These are phyloP conservation scores for Aspergillus sp. DNA, from an alignment of 2,329 filamentous ascomycete genomes.

Conservation along the genomic window DNA sequence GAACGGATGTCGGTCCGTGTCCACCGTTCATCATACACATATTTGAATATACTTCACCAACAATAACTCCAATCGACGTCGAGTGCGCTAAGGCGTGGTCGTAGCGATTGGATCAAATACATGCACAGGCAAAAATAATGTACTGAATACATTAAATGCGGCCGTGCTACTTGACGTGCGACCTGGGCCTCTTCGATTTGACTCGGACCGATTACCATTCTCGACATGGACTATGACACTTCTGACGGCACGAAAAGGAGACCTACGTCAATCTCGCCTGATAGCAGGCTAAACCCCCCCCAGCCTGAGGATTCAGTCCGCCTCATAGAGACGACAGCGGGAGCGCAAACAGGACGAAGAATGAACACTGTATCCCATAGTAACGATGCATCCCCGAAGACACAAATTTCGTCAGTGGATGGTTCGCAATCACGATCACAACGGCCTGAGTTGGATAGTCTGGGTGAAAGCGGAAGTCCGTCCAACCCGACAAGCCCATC, in stretches of 20 bases:
- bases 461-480: neutral
- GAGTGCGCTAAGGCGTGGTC: neutral
- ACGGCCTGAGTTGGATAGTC: neutral
- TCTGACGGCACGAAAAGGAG: constrained; percentile 24
- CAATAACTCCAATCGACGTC: neutral
- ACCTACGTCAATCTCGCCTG: constrained; percentile 17
- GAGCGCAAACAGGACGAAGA: constrained; percentile 7
- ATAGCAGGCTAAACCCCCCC: constrained; percentile 12
- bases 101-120: neutral
- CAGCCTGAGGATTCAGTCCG: constrained; percentile 13
- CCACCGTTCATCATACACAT: neutral
- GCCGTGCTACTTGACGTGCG: constrained; percentile 14
- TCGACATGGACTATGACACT: constrained; percentile 34
- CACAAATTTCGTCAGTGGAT: neutral
- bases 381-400: neutral
- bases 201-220: constrained; percentile 9
- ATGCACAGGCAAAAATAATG: constrained; percentile 9
- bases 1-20: neutral
- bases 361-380: constrained; percentile 12
- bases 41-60: neutral
- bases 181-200: constrained; percentile 8
- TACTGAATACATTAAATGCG: constrained; percentile 7
- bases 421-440: constrained; percentile 1
- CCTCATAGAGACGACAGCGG: constrained; percentile 7
- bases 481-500: neutral